Percentiles rank a stretch among this genome's conserved stretches.
Conservation (phyloP, 2,329 filamentous ascomycete genomes). For the Beauveria sp. region DNA sequence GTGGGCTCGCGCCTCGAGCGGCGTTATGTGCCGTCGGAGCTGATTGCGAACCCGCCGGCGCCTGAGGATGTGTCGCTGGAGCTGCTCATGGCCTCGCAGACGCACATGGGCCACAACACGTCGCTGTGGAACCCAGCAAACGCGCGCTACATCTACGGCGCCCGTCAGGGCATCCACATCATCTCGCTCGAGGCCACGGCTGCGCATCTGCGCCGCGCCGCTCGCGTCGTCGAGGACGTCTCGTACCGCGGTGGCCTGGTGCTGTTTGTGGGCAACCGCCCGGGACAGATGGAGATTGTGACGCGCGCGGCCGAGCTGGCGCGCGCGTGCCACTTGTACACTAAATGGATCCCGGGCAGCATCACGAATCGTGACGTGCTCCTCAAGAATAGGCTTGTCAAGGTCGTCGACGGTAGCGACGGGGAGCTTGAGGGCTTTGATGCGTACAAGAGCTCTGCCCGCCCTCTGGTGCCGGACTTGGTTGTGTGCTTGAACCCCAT, state of each 20-base stretch:
- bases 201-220: constrained; percentile 81
- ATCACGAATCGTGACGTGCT: constrained; percentile 93
- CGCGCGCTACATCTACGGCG: constrained; percentile 86
- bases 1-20: constrained; percentile 42
- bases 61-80: constrained; percentile 82
- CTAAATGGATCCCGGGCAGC: constrained; percentile 83
- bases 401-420: constrained; percentile 73
- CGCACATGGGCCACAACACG: constrained; percentile 83
- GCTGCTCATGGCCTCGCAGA: constrained; percentile 78
- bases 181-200: constrained; percentile 87
- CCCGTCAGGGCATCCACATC: constrained; percentile 82
- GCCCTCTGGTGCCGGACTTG: constrained; percentile 74
- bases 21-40: constrained; percentile 57
- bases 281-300: constrained; percentile 72
- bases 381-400: constrained; percentile 58
- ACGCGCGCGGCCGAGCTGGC: constrained; percentile 73
- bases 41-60: constrained; percentile 64
- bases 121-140: constrained; percentile 93
- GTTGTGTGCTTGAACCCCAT: constrained; percentile 88
- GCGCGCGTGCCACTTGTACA: constrained; percentile 79
- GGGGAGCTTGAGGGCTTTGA: constrained; percentile 52
- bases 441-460: constrained; percentile 51
- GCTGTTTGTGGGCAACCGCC: constrained; percentile 81
- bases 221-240: constrained; percentile 85
- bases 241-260: constrained; percentile 75